Conservation (phyloP, 495 filamentous ascomycete species). For the Xylaria intraflava region DNA sequence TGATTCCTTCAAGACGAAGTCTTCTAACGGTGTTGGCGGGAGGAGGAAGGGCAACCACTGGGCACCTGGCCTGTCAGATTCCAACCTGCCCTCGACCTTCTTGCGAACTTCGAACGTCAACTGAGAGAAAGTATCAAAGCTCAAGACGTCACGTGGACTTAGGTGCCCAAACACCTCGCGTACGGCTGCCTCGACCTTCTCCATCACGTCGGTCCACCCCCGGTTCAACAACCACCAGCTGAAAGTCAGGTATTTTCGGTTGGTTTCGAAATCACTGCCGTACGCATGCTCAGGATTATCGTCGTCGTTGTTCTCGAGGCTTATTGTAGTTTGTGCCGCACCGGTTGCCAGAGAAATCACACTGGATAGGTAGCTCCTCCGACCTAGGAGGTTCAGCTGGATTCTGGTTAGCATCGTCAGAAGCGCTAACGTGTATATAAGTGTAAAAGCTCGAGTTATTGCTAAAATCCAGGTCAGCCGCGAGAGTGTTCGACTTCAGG, state of each 20-base stretch:
- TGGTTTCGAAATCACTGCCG: conserved; percentile 88
- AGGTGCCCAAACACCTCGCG: conserved; percentile 77
- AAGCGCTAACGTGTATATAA: conserved; percentile 84
- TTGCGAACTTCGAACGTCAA: conserved; percentile 71
- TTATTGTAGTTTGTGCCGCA: conserved; percentile 58
- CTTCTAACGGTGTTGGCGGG: conserved; percentile 69
- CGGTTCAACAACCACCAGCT: conserved; percentile 96
- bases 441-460: conserved; percentile 80
- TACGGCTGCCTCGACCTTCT: conserved; percentile 71
- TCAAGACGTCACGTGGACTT: conserved; percentile 82
- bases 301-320: conserved; percentile 82
- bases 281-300: conserved; percentile 70
- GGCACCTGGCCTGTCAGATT: conserved; percentile 51
- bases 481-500: background rate
- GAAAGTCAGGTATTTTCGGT: conserved; percentile 87
- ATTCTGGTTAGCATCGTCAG: conserved; percentile 89
- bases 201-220: conserved; percentile 76
- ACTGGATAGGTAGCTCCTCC: conserved; percentile 88
- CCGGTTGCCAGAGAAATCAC: conserved; percentile 81
- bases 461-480: conserved; percentile 51
- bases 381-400: conserved; percentile 93
- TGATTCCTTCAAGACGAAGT: conserved; percentile 73
- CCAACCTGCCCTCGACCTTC: conserved; percentile 72
- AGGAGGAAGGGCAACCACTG: conserved; percentile 84
- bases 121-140: conserved; percentile 66